phyloP scores from a whole-genome alignment of 257 asterid species.

The Solanum appendiculatum region DNA sequence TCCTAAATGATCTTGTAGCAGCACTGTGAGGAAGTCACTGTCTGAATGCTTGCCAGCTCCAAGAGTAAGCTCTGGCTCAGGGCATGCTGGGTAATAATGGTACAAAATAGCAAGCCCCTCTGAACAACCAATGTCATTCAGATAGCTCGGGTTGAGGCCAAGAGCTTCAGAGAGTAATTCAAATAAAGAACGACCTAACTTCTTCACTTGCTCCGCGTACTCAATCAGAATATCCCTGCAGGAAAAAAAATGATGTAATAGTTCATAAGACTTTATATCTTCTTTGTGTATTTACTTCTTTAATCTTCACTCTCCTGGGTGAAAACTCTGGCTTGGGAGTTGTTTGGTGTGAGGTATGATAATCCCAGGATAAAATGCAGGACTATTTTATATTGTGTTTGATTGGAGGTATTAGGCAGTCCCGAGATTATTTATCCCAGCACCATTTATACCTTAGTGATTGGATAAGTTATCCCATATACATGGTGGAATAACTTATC shows the following conservation, averaged over 20 bases:
- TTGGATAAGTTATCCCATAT: no score
- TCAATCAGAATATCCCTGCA: constrained; percentile 4
- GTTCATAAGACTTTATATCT: neutral
- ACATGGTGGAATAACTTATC: no score
- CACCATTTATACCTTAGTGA: no score
- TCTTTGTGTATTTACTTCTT: neutral
- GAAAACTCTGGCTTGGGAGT: neutral
- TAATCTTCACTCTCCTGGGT: neutral
- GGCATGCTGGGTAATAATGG: constrained; percentile 11
- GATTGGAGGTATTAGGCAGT: no score
- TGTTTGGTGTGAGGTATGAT: no score
- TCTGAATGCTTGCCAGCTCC: constrained; percentile 4
- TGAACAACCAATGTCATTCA: neutral
- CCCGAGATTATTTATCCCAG: no score
- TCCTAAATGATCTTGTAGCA: constrained; percentile 10
- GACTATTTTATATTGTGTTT: no score
- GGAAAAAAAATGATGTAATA: neutral
- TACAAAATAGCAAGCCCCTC: constrained; percentile 1
- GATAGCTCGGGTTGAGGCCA: neutral
- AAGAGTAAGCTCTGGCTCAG: constrained; percentile 9
- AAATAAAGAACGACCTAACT: neutral
- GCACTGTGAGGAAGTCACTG: constrained; percentile 7
- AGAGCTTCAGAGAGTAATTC: constrained; percentile 5
- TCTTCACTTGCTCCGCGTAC: neutral
- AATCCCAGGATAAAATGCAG: no score